Evolutionary conservation across 2,329 filamentous ascomycete genomes (phyloP).

Genomic region (Claviceps fusiformis): DNA sequence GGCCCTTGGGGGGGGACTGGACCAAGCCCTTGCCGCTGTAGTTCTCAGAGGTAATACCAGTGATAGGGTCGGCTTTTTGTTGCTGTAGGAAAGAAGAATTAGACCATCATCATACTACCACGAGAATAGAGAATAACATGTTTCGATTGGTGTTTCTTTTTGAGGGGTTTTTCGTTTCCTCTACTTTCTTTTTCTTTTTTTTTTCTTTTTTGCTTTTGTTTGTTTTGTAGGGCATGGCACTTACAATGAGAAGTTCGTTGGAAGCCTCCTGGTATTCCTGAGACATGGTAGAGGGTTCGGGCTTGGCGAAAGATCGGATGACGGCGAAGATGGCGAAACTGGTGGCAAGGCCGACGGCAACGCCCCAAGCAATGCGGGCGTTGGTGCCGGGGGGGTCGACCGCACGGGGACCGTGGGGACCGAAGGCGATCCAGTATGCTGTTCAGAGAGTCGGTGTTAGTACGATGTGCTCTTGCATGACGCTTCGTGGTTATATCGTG

Average conservation of each 20-base stretch:
- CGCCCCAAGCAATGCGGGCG: constrained; percentile 64
- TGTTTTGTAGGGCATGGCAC: background rate
- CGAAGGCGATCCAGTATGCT: constrained; percentile 99
- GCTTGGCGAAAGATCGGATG: constrained; percentile 59
- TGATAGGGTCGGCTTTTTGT: constrained; percentile 78
- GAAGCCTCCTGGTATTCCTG: constrained; percentile 93
- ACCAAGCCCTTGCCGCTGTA: constrained; percentile 70
- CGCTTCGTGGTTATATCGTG: background rate
- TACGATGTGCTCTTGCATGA: constrained; percentile 19
- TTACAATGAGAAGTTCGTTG: constrained; percentile 87
- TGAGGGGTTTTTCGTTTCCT: background rate
- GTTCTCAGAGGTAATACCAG: constrained; percentile 64
- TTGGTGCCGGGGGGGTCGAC: constrained; percentile 70
- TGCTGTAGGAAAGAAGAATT: constrained; percentile 32
- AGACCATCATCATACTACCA: background rate
- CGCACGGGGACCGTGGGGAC: constrained; percentile 86
- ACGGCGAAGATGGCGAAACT: constrained; percentile 58
- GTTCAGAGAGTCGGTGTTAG: constrained; percentile 17
- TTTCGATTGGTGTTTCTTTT: too few relatives aligned
- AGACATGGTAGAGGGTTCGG: constrained; percentile 74
- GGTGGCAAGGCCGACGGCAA: constrained; percentile 50
- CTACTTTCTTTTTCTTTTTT: too few relatives aligned
- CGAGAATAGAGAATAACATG: background rate
- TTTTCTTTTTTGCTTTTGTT: background rate
- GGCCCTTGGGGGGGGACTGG: constrained; percentile 49